Evolutionary conservation across 2,329 filamentous ascomycete species (phyloP).

Genomic region (Penicillium sp.): DNA sequence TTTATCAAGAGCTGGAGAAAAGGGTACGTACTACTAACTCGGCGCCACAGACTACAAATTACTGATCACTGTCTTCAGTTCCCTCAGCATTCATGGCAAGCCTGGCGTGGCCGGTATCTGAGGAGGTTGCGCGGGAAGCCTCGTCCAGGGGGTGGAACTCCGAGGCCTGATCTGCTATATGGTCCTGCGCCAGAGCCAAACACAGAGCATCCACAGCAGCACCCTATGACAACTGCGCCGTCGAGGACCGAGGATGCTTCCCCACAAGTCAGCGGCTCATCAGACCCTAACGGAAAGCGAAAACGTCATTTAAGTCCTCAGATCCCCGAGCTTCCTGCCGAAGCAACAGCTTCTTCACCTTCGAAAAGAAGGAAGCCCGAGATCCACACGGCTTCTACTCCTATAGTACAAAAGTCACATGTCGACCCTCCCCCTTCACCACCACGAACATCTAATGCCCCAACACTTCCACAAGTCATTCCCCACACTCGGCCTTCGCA

Average conservation of each 20-base stretch:
- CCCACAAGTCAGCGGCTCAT: not conserved
- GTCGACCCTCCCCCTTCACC: not conserved
- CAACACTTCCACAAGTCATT: not conserved
- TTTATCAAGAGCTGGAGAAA: conserved; percentile 44
- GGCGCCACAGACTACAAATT: not conserved
- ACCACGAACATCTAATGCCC: not conserved
- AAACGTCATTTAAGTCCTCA: not conserved
- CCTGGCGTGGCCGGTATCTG: conserved; percentile 47
- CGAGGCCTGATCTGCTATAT: conserved; percentile 8
- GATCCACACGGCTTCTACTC: not conserved
- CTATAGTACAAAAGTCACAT: not conserved
- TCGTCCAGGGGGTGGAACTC: conserved; percentile 30
- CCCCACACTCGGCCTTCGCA: not conserved
- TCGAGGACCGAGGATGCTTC: not conserved
- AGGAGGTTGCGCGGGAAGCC: conserved; percentile 37
- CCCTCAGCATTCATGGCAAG: conserved; percentile 47
- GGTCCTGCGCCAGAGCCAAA: not conserved
- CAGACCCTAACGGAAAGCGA: not conserved
- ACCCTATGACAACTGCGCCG: not conserved
- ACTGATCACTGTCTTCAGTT: conserved; percentile 26
- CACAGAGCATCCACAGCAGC: not conserved
- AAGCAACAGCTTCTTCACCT: not conserved
- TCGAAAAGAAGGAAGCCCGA: not conserved
- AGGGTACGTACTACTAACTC: conserved; percentile 26
- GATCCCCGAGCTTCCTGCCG: not conserved